Base-by-base conservation (phyloP, 192 early-diverging fungal species). In the Chytriomyces hyalinus region DNA sequence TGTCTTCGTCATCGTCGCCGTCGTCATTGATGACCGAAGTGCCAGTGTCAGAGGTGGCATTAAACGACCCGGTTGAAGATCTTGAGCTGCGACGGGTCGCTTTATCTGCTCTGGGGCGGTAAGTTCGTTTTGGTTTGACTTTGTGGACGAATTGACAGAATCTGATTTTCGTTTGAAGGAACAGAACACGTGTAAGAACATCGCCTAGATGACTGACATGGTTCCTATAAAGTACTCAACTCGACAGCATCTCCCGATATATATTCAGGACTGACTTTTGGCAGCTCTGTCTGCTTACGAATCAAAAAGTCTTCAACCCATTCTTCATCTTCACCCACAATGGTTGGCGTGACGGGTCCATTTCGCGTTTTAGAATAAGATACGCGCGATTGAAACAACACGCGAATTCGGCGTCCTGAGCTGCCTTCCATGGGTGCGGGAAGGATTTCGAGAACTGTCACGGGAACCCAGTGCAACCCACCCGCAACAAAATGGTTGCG, bases 271-370 rank as follows among this genome's bases (percentile, higher is more conserved):
- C 36, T 24, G 6, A 20, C 10, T 46, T 36, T 60, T 28, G 28
- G 36, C 47, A 60, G 44, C 20, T 53, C 61, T 10, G 15, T 57
- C 13, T 6, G 24, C 22, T 22, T 70, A 0, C 76, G 61, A 24
- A 78, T 60, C 68, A 78, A 43, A 61, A 70, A 61, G 15, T 78
- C 76, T 6, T 78, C 76, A 6, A 78, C 67, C 76, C 76, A 78
- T 70, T 78, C 76, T 8, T 15, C 45, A 6, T 62, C 43, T 46
- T 60, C 67, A 5, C 47, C 59, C 20, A 47, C 59, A 6, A 78
- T 43, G 28, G 7, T 26, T 9, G 43, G 11, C 6, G 4, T 43
- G 22, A 69, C 26, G 24, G 69, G 69, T 7, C 69, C 69, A 49
- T 26, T 60, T 6, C 20, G 20, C 5, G 49, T 67, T 59, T 70